Conservation (phyloP, 768 basidiomycete species). For the Suillus ampliporus region DNA sequence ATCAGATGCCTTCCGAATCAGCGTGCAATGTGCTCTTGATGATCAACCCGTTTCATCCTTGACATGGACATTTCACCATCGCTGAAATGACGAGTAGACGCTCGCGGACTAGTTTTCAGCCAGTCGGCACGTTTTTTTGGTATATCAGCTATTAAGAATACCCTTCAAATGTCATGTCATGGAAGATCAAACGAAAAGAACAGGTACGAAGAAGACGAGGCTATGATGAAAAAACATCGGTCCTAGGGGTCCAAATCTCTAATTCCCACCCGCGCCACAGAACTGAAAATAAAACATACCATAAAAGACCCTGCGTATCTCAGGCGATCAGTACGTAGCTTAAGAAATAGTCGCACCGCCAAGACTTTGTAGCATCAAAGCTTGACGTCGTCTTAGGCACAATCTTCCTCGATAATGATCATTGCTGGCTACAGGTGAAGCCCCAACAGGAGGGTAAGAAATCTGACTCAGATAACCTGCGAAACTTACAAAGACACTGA, state of each 20-base stretch:
- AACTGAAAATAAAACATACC: background rate
- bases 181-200: background rate
- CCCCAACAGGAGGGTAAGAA: background rate
- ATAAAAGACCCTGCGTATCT: background rate
- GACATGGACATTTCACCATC: background rate
- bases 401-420: background rate
- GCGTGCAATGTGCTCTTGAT: background rate
- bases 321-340: background rate
- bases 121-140: background rate
- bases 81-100: conserved; percentile 2
- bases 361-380: background rate
- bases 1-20: background rate
- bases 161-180: conserved; percentile 3
- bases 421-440: background rate
- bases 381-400: background rate
- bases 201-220: background rate
- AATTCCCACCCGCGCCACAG: background rate
- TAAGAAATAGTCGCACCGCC: background rate
- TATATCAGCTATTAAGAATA: background rate
- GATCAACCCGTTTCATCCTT: background rate
- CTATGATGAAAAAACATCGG: background rate
- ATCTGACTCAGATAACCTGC: background rate
- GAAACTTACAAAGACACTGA: background rate
- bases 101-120: conserved; percentile 10
- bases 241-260: background rate